Base-by-base conservation (phyloP, 306 rosid species). In the Castanea crenata region DNA sequence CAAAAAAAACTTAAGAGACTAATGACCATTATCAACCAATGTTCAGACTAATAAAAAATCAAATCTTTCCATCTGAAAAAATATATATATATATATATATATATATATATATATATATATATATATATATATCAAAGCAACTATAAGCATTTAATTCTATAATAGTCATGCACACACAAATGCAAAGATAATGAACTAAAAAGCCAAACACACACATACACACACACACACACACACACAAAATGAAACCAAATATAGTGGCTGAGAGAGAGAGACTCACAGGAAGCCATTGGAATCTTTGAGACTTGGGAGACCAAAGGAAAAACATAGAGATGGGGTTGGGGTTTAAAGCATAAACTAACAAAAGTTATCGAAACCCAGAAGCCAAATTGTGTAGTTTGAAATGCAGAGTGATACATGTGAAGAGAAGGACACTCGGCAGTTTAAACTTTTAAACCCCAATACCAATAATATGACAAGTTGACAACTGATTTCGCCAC, bases 261-360 rank as follows among this genome's bases (percentile, higher is more conserved):
- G 4, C 27, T 31, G 1, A 65, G 5, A 25, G 10, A 71, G 69
- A 79, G 73, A 74, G 55, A 91, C 93, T 88, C 83, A 91, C 97
- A 83, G 70, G 97, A 79, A 89, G 90, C 93, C 96, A 91, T 91
- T 49, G 85, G 78, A 75, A 75, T 34, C 57, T 31, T 27, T 23
- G 73, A 72, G 71, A 20, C 61, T 68, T 71, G 9, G 64, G 76
- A 55, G 23, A 69, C 54, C 49, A 73, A 34, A 51, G 15, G 27
- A 51, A 12, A 55, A 65, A 64, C 25, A 12, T 19, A 23, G 73
- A 6, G 68, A 74, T 71, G 61, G 83, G 80, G 18, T 16, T 34
- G 38, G 38, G 1, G 0, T 38, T 38, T 1, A 6, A 35, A 1
- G 44, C 7, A 7, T 1, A 38, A 38, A 38, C 44, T 38, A 38